Evolutionary conservation across 208 protist genomes (phyloP).

Genomic region (Trypanosoma avium): DNA sequence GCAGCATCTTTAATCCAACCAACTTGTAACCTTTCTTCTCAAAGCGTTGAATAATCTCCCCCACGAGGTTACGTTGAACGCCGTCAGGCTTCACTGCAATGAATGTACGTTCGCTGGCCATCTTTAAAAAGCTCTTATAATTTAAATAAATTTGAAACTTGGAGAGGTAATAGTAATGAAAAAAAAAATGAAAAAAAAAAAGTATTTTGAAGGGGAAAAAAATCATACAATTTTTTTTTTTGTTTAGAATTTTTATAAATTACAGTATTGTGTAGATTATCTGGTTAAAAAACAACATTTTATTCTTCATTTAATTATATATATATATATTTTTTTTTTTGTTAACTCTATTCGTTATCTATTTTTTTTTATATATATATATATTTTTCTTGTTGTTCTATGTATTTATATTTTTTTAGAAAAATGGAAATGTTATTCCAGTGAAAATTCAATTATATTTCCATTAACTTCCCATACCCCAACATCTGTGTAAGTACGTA

Average conservation of each 20-base stretch:
- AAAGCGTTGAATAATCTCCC: constrained; percentile 95
- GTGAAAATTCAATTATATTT: constrained; percentile 75
- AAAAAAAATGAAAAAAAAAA: constrained; percentile 16
- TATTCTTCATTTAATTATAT: constrained; percentile 2
- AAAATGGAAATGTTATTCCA: constrained; percentile 26
- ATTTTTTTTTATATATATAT: background rate
- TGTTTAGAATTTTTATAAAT: no score
- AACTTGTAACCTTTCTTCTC: constrained; percentile 96
- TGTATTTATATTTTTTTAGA: constrained; percentile 21
- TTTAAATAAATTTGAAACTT: constrained; percentile 5
- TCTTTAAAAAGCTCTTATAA: constrained; percentile 13
- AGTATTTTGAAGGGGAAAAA: no score
- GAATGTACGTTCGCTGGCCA: constrained; percentile 93
- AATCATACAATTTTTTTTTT: no score
- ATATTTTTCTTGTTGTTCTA: background rate
- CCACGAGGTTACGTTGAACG: constrained; percentile 93
- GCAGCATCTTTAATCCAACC: constrained; percentile 93
- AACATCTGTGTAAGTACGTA: constrained; percentile 78
- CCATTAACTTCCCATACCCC: constrained; percentile 76
- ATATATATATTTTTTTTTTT: no score
- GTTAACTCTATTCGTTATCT: background rate
- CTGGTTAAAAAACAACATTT: no score
- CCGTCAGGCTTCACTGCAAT: constrained; percentile 96
- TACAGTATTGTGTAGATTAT: no score
- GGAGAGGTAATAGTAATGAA: background rate